A percentile compares a stretch with the other conserved stretches of the same genome.
Conservation (phyloP, 2,329 filamentous ascomycete genomes). For the Fusarium fracticaudum region DNA sequence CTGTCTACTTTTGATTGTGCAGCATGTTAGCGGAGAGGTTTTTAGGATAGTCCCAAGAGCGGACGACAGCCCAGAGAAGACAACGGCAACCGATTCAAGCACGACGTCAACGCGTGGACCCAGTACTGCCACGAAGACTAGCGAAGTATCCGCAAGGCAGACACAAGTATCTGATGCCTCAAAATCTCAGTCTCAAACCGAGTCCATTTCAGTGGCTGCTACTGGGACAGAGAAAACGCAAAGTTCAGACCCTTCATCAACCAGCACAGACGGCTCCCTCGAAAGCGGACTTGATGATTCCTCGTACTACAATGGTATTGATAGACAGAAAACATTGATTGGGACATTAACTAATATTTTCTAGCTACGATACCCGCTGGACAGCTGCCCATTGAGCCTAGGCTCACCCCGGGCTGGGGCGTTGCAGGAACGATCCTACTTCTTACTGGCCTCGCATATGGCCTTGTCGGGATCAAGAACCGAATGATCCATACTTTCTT, state of each 20-base stretch:
- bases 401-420: conserved; percentile 82
- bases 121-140: conserved; percentile 20
- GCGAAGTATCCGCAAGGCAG: conserved; percentile 15
- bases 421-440: conserved; percentile 83
- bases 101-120: conserved; percentile 17
- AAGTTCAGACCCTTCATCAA: conserved; percentile 27
- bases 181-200: conserved; percentile 6
- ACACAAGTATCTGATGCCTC: conserved; percentile 14
- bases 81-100: conserved; percentile 22
- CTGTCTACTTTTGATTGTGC: conserved; percentile 51
- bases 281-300: conserved; percentile 42
- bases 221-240: conserved; percentile 24
- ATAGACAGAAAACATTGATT: not conserved
- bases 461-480: conserved; percentile 84
- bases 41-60: conserved; percentile 48
- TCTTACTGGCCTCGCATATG: conserved; percentile 74
- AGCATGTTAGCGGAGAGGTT: conserved; percentile 49
- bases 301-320: conserved; percentile 49
- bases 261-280: conserved; percentile 25
- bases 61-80: conserved; percentile 38
- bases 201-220: conserved; percentile 18
- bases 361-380: conserved; percentile 59
- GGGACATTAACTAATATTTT: not conserved
- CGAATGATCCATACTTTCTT: conserved; percentile 82
- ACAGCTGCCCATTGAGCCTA: conserved; percentile 75